A percentile compares a stretch with the other conserved stretches of the same genome.
These are phyloP conservation scores for Diospyros lotus DNA, from an alignment of 148 eudicot species.

Conservation along the genomic window DNA sequence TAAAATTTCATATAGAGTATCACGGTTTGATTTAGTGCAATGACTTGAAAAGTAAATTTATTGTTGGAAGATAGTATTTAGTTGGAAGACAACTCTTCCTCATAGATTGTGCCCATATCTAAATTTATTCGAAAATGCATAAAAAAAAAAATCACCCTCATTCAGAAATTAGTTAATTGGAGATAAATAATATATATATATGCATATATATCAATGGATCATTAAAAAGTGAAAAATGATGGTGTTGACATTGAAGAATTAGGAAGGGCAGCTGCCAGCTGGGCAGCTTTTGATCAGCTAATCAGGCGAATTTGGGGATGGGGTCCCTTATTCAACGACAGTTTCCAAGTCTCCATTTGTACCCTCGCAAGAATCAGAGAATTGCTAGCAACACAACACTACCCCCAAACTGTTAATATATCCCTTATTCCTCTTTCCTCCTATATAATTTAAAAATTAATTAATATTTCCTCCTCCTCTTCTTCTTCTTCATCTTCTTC, in stretches of 20 bases:
- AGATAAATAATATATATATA: not conserved
- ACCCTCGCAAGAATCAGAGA: not conserved
- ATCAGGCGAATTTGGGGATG: constrained; percentile 25
- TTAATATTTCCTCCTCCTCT: constrained; percentile 9
- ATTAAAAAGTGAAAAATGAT: too few relatives aligned
- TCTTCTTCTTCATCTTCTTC: not conserved
- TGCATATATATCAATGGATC: not conserved
- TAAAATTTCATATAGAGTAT: too few relatives aligned
- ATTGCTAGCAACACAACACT: not conserved
- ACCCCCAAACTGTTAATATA: not conserved
- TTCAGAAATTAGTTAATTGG: too few relatives aligned
- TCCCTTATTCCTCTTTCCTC: not conserved
- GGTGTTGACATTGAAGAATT: too few relatives aligned
- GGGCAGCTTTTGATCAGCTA: constrained; percentile 23
- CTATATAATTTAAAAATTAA: not conserved
- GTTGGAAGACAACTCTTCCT: too few relatives aligned
- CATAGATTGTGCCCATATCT: too few relatives aligned
- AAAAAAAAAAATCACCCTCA: too few relatives aligned
- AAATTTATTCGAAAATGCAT: too few relatives aligned
- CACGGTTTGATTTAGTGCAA: too few relatives aligned
- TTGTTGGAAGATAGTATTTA: too few relatives aligned
- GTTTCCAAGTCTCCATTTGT: constrained; percentile 20
- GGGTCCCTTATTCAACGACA: constrained; percentile 38
- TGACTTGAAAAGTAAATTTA: too few relatives aligned
- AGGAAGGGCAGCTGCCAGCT: constrained; percentile 13